Evolutionary conservation across 768 basidiomycete species (phyloP), one percentile per base, ranked within the genome.

Genomic region (Sporobolomyces pararoseus): DNA sequence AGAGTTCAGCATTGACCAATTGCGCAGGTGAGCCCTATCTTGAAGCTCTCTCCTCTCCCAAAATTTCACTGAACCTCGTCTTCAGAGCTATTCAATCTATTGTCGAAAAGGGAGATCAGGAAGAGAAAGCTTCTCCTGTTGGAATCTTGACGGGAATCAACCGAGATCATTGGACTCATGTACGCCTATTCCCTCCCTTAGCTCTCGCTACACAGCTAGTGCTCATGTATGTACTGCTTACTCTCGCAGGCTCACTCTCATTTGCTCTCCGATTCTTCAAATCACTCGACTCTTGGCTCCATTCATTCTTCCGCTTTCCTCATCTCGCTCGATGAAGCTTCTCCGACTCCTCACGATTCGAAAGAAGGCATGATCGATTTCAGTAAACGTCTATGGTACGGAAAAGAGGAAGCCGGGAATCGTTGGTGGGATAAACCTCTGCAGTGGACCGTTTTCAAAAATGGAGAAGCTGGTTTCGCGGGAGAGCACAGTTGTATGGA

Each of bases 371-470:
- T 69, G 25, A 27, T 49, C 25, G 65, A 71, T 25, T 74, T 74
- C 47, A 71, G 68, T 58, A 46, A 65, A 16, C n/a, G 60, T 6
- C n/a, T 76, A 17, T 74, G 69, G 63, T 65, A 65, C 34, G 75
- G 95, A 89, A 50, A 84, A 5, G 31, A 46, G 0, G 68, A 93
- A 74, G 93, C 90, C 23, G 83, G 86, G 52, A 97, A 95, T 79
- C 82, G 95, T 68, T 99, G 89, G 84, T 98, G 87, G 78, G 96
- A 98, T 82, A 99, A 98, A 80, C 95, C 98, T 23, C 50, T 77
- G 76, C 91, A 98, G 77, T 77, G 97, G 72, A 86, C 98, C 75
- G 90, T 99, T 7, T 95, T 89, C 77, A 89, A 90, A 66, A 92
- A 92, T 74, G 96, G 92, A 44, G 89, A 92, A 35, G 90, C 90